Conservation (phyloP, 2,329 filamentous ascomycete genomes). For the Sporothrix brasiliensis region DNA sequence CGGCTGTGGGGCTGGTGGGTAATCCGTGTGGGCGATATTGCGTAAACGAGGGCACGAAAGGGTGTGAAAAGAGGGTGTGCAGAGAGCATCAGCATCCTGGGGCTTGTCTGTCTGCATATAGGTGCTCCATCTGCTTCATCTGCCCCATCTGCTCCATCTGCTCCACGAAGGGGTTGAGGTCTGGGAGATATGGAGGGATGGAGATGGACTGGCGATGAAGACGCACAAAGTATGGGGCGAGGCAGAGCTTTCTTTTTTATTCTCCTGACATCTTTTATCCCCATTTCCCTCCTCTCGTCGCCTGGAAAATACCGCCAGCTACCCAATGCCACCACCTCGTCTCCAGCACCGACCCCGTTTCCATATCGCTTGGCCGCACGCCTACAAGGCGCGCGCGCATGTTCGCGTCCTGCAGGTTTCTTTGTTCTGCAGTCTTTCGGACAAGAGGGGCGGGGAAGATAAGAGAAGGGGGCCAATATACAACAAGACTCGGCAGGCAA, state of each 20-base stretch:
- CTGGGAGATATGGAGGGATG: constrained; percentile 1
- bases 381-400: background rate
- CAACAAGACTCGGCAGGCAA: constrained; percentile 12
- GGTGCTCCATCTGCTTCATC: background rate
- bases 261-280: background rate
- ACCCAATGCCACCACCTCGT: background rate
- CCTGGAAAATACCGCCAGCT: background rate
- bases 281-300: background rate
- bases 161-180: background rate
- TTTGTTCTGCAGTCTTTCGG: background rate
- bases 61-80: constrained; percentile 4
- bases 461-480: background rate
- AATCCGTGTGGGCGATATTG: background rate
- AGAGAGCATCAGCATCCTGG: background rate
- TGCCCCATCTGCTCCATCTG: background rate
- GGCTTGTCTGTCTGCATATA: background rate
- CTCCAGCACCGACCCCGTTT: background rate
- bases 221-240: background rate
- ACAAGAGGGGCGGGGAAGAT: constrained; percentile 20
- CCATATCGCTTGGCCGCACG: background rate
- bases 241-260: constrained; percentile 13
- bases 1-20: background rate
- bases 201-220: background rate
- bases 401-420: background rate
- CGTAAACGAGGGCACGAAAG: background rate